Evolutionary conservation across 225 moss, liverwort and hornwort species (phyloP), one percentile per base, ranked within the genome.

Genomic region (Ulota crispa): DNA sequence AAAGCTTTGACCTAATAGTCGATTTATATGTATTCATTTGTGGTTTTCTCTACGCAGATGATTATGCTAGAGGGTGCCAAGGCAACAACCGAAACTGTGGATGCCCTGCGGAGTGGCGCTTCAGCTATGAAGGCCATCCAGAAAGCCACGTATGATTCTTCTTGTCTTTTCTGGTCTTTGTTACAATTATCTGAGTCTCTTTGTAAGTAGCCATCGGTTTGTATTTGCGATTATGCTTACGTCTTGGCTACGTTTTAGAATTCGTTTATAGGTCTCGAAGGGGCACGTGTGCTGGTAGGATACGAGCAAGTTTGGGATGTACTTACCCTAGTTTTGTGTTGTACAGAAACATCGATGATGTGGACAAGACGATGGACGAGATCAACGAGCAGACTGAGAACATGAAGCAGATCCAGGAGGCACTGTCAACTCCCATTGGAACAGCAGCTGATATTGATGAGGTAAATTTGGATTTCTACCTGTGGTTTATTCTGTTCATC

Each of bases 351-450:
- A 98, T 95, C 67, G 93, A 94, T 81, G 97, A 95, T 83, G 97
- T 98, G 24, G 97, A 98, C 84, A 94, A 91, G 85, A 98, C 97
- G 9, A 98, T 98, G 94, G 97, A 98, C 78, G 93, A 94, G 67
- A 98, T 98, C 60, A 98, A 91, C 68, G 97, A 98, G 82, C 95
- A 95, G 86, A 95, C 94, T 73, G 95, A 95, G 87, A 95, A 90
- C 68, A 98, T 98, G 95, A 98, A 95, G 85, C 97, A 98, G 85
- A 98, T 98, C 27, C 97, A 98, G 85, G 97, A 98, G 53, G 97
- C 97, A 18, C 90, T 98, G 14, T 92, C 95, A 74, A 91, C 94
- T 73, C 97, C 97, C 9, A 89, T 95, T 68, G 97, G 95, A 83
- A 88, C 92, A 68, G 97, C 97, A 56, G 94, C 94, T 78, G 97